Percentiles rank a stretch among this genome's conserved stretches.
Conservation (phyloP, 805 yeast species). For the Saturnispora saitoi region DNA sequence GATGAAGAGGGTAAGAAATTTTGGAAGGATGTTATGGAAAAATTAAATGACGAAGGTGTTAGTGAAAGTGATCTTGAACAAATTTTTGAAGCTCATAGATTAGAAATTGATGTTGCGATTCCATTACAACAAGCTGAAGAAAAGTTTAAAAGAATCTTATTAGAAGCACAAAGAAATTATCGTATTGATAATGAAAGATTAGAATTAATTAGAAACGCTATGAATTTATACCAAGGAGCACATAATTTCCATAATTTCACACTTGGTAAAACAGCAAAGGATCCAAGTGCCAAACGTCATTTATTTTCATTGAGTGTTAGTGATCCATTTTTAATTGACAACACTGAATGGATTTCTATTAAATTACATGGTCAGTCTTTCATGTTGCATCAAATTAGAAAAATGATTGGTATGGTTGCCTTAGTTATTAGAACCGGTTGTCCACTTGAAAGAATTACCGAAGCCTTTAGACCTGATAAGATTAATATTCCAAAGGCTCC, state of each 20-base stretch:
- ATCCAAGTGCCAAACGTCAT: constrained; percentile 74
- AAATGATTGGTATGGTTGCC: constrained; percentile 95
- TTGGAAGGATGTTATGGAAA: constrained; percentile 48
- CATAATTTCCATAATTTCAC: constrained; percentile 65
- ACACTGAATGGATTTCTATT: constrained; percentile 92
- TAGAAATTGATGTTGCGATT: constrained; percentile 31
- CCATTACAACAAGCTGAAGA: constrained; percentile 30
- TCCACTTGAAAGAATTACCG: constrained; percentile 64
- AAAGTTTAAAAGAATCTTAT: constrained; percentile 54
- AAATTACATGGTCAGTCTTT: constrained; percentile 97
- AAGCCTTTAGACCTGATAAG: constrained; percentile 66
- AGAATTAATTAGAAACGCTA: constrained; percentile 52
- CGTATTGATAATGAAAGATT: constrained; percentile 59
- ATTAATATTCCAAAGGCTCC: constrained; percentile 97
- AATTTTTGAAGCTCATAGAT: constrained; percentile 29
- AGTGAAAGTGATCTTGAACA: constrained; percentile 32
- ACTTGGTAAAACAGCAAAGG: constrained; percentile 55
- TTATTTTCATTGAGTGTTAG: constrained; percentile 75
- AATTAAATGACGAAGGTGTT: constrained; percentile 33
- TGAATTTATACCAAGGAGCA: constrained; percentile 71
- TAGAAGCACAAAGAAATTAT: constrained; percentile 56
- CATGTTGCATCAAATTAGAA: constrained; percentile 96
- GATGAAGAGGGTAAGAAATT: constrained; percentile 67
- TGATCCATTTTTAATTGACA: constrained; percentile 85
- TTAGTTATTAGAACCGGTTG: constrained; percentile 79